Evolutionary conservation across 2,329 filamentous ascomycete species (phyloP).

Genomic region (Diaporthe vexans): DNA sequence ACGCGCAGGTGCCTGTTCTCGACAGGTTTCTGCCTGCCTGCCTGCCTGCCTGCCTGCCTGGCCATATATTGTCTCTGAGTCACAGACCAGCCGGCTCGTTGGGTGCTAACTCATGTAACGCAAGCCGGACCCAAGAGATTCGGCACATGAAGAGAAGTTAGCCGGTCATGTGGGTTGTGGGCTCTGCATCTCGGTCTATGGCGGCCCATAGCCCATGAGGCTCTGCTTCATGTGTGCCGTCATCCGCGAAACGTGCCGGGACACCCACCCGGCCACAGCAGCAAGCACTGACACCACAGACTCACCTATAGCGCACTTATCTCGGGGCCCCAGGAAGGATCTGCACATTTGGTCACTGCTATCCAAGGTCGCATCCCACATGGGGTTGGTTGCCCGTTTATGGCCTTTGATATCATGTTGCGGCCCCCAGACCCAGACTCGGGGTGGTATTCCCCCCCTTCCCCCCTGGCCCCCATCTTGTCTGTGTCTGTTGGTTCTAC

Average conservation of each 20-base stretch:
- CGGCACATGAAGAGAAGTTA: neutral
- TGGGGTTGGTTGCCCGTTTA: constrained; percentile 4
- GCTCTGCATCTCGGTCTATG: constrained; percentile 13
- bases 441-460: neutral
- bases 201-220: constrained; percentile 18
- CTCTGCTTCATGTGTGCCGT: constrained; percentile 21
- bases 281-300: neutral
- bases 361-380: constrained; percentile 11
- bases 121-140: constrained; percentile 1
- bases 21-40: neutral
- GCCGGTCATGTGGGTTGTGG: neutral
- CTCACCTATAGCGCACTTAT: too few species aligned
- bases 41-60: neutral
- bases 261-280: too few species aligned
- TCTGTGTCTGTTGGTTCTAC: constrained; percentile 30
- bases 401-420: constrained; percentile 22
- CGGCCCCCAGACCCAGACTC: constrained; percentile 19
- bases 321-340: constrained; percentile 8
- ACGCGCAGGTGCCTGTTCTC: neutral
- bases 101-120: neutral
- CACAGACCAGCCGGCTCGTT: neutral
- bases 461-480: constrained; percentile 21
- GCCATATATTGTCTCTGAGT: constrained; percentile 1
- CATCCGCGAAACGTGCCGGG: neutral
- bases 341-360: constrained; percentile 5